Conservation (phyloP, 257 asterid species). For the Solanum chilense region DNA sequence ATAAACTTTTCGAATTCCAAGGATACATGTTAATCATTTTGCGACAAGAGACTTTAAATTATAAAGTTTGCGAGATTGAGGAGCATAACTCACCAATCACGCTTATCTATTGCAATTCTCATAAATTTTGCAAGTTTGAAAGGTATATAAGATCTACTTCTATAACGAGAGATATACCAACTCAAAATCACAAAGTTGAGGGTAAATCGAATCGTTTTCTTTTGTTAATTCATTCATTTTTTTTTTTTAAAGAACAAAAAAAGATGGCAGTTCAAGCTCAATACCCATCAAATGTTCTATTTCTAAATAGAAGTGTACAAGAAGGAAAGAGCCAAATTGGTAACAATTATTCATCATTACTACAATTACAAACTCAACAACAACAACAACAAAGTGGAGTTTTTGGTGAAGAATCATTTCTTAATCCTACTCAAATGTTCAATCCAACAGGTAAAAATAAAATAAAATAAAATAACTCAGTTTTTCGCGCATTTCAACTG, state of each 20-base stretch:
- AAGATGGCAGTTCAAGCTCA: conserved; percentile 47
- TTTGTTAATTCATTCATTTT: neutral
- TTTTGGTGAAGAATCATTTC: neutral
- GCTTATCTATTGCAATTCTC: neutral
- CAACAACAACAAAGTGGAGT: conserved; percentile 8
- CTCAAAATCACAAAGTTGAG: neutral
- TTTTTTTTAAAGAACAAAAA: neutral
- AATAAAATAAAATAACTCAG: neutral
- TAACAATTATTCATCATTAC: neutral
- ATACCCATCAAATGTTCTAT: conserved; percentile 28
- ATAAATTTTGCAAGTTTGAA: neutral
- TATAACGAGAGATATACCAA: neutral
- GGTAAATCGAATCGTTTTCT: neutral
- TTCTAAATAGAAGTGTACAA: conserved; percentile 17
- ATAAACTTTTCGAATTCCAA: neutral
- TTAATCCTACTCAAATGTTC: conserved; percentile 18
- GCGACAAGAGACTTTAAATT: rapidly evolving
- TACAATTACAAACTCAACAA: neutral
- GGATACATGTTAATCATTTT: neutral
- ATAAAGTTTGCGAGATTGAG: neutral
- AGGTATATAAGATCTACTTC: neutral
- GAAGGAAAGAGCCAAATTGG: conserved; percentile 17
- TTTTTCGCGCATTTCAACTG: neutral
- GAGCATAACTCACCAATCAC: neutral
- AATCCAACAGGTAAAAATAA: conserved; percentile 13